Base-by-base conservation (phyloP, 2,329 filamentous ascomycete genomes). In the Beauveria sp. region DNA sequence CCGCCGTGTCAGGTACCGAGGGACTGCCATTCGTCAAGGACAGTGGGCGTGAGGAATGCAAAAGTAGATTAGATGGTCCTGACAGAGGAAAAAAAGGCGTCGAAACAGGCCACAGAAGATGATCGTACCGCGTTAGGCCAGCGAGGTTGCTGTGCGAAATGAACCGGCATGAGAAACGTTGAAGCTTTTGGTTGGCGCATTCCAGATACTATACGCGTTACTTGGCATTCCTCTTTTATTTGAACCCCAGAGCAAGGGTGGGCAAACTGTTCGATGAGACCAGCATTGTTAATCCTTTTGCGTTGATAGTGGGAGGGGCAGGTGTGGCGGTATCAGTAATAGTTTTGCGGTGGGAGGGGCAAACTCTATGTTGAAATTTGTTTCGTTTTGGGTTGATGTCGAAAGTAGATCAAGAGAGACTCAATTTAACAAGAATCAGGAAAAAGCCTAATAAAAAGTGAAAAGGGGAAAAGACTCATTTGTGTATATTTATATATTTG, bases 301-400 rank as follows among this genome's bases (percentile, higher is more conserved):
- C 24, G 48, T 28, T 34, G 10, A 52, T 10, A 37, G 12, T n/a
- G 10, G 18, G n/a, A n/a, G 47, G 24, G 24, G 12, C 12, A 52
- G 30, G 14, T 34, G 50, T 37, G 30, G 50, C 50, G 18, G n/a
- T 20, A 8, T 24, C 22, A 24, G 22, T 24, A 24, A 24, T 24
- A 10, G 22, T 28, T 12, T 41, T n/a, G 8, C 28, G 53, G 54
- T 34, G 54, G 41, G 41, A 34, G 28, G 37, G 16, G 54, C 26
- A 56, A 56, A 56, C 54, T 56, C n/a, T n/a, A 34, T 46, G n/a
- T 56, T 46, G 41, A 55, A 46, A 20, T 22, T 46, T 30, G 28
- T n/a, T 7, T 12, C 52, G 8, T 43, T 55, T 28, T 26, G 52
- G 24, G 40, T 30, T 44, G 16, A 47, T 24, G 41, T 46, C n/a